Base-by-base conservation (phyloP, 495 filamentous ascomycete genomes). In the Hyphodiscus hymeniophilus region DNA sequence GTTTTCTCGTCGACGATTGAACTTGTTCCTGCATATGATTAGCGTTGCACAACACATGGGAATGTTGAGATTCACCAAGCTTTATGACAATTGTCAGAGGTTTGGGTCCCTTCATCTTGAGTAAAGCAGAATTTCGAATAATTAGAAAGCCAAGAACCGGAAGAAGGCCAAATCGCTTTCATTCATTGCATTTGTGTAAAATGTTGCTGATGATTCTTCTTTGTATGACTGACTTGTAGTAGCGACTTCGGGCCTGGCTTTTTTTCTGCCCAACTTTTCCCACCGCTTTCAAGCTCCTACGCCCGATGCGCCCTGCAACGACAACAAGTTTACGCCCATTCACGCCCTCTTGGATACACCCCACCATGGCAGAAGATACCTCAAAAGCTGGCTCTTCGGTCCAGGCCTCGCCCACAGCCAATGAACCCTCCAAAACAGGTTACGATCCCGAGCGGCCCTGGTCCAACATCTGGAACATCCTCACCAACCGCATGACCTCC, bases 1-100 rank as follows among this genome's bases (percentile, higher is more conserved):
- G 85, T 95, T 56, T 82, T 87, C 62, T 98, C 92, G 64, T 96
- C 85, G 42, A 97, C 92, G 55, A 98, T 96, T 12, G 92, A 98
- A 66, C 89, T 95, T 20, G 92, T 96, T 54, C 92, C 92, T 98
- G 18, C 21, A 48, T 24, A 68, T 75, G n/a, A 26, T 43, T 24
- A 43, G n/a, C n/a, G 10, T 26, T 13, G 26, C 26, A 11, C 12
- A 35, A n/a, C 35, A n/a, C 15, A 17, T 36, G 16, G 7, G 20
- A 7, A 16, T 13, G 17, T 43, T n/a, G 13, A 38, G 24, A 24
- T 47, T 34, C 39, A 56, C 57, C 57, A 38, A 60, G 42, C 35
- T 60, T 60, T 42, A 60, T 60, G 32, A 60, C 57, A 40, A 60
- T 60, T 28, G 57, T 56, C 22, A 82, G 64, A 55, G 67, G 58